Evolutionary conservation across 106 monocot genomes (phyloP), one percentile per base, ranked within the genome.

Genomic region (Agapanthus africanus): DNA sequence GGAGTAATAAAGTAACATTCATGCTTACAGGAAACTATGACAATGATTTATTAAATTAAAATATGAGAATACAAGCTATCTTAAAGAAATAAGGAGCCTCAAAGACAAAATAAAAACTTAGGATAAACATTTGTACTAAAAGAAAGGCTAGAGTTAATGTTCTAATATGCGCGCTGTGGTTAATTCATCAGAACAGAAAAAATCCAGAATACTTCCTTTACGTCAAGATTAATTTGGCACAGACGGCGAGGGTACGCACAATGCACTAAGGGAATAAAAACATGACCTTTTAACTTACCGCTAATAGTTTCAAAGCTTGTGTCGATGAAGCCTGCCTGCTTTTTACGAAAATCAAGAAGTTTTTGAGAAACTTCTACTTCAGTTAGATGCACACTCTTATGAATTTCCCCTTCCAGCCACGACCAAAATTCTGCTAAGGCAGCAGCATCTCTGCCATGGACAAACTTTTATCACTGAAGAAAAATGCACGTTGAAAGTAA

Each of bases 251-350:
- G 27, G 56, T 30, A 57, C 31, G n/a, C n/a, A n/a, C n/a, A n/a
- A n/a, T n/a, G 30, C 21, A 57, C 1, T 11, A 30, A 62, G 22
- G 0, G 25, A 62, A 36, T 35, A 62, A 62, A 62, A 62, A 7
- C 61, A 35, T 36, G 61, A 21, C 15, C 35, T 35, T n/a, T n/a
- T 26, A 66, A 75, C 47, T 66, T 91, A 95, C 95, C 95, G 72
- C 91, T 84, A 27, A 95, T 95, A 42, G 95, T 95, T 38, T 95
- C 95, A 80, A 95, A 95, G 84, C 95, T 95, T 54, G 91, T 91
- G 26, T 72, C 91, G 21, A 95, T 73, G 70, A 95, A 95, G 36
- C 91, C 88, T 70, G 65, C 52, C 61, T 91, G 95, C 76, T 91
- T 88, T 80, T 80, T 78, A 74, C 95, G 95, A 80, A 88, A 95